These are phyloP conservation scores for Colletotrichum magnum DNA, from an alignment of 2,329 filamentous ascomycete genomes.

Conservation along the genomic window DNA sequence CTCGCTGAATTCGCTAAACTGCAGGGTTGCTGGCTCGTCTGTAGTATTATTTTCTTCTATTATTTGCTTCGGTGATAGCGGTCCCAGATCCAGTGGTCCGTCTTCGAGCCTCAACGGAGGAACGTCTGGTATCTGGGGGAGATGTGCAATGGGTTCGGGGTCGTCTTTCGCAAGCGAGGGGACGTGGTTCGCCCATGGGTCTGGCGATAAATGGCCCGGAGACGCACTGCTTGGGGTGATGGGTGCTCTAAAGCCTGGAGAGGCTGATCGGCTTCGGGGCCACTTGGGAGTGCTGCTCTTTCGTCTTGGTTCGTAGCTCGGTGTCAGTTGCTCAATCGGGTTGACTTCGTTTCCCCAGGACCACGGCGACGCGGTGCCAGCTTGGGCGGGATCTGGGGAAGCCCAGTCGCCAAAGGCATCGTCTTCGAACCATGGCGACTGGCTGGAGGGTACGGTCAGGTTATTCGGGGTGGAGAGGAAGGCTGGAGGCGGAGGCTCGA, in stretches of 20 bases:
- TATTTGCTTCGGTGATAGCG: constrained; percentile 14
- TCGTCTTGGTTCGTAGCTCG: constrained; percentile 50
- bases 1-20: constrained; percentile 1
- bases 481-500: constrained; percentile 59
- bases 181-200: constrained; percentile 57
- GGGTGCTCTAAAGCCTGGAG: constrained; percentile 50
- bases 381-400: constrained; percentile 45
- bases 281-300: constrained; percentile 57
- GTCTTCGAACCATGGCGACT: constrained; percentile 60
- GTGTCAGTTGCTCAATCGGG: constrained; percentile 44
- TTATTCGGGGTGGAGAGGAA: constrained; percentile 53
- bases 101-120: constrained; percentile 39
- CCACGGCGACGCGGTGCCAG: constrained; percentile 39
- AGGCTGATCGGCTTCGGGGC: constrained; percentile 55
- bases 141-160: constrained; percentile 36
- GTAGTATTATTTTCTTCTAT: background rate
- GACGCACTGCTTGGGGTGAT: constrained; percentile 50
- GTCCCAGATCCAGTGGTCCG: constrained; percentile 13
- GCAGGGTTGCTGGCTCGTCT: background rate
- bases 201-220: constrained; percentile 55
- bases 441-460: constrained; percentile 44
- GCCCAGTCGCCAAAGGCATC: constrained; percentile 57
- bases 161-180: constrained; percentile 44
- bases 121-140: constrained; percentile 40
- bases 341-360: constrained; percentile 28